phyloP scores from a whole-genome alignment of 371 early-diverging fungal genomes.

The Coemansia sp. region DNA sequence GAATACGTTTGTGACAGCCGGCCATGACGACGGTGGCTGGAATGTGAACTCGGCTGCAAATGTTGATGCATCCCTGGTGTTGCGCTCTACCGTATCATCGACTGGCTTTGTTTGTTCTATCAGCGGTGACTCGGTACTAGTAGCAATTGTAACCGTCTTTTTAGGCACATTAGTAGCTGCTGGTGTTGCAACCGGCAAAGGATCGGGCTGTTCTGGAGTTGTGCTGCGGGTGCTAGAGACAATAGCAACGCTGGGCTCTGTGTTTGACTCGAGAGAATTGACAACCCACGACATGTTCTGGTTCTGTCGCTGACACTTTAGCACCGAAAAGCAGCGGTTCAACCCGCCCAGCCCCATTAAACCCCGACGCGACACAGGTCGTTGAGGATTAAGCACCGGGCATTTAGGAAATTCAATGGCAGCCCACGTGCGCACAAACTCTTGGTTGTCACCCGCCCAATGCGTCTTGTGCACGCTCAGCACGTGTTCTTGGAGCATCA shows the following conservation, averaged over 20 bases:
- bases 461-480: constrained; percentile 19
- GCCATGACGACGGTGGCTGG: neutral
- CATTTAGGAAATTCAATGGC: constrained; percentile 39
- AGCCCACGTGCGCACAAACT: constrained; percentile 26
- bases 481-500: constrained; percentile 37
- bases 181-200: neutral
- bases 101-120: neutral
- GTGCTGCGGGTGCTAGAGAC: neutral
- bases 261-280: neutral
- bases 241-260: neutral
- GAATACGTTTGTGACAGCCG: neutral
- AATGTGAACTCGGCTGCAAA: neutral
- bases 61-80: constrained; percentile 4
- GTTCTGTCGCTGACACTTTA: neutral
- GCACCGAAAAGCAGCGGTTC: constrained; percentile 1
- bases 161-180: neutral
- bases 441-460: constrained; percentile 16
- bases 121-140: neutral
- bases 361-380: neutral
- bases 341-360: neutral
- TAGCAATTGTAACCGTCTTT: neutral
- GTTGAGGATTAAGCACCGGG: constrained; percentile 7
- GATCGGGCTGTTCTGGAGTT: neutral
- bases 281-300: neutral
- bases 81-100: neutral